Conservation (phyloP, 1,139 yeast species). For the Suhomyces bokatorum region DNA sequence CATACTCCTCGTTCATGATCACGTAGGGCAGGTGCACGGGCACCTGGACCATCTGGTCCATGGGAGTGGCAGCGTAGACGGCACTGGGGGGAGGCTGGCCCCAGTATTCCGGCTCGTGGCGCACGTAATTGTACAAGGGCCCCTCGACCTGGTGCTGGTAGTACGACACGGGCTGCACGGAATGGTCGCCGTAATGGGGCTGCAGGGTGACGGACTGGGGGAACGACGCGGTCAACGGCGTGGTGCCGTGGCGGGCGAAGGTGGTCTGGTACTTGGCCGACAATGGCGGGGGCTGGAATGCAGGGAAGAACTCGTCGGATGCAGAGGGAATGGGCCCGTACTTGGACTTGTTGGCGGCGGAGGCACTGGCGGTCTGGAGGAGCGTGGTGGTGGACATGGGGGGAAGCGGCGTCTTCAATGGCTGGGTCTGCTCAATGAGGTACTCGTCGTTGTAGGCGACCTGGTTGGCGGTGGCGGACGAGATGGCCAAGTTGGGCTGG, state of each 20-base stretch:
- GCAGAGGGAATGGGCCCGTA: slow-evolving; percentile 14
- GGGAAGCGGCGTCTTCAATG: slow-evolving; percentile 27
- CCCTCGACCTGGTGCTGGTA: slow-evolving; percentile 11
- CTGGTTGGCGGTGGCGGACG: slow-evolving; percentile 23
- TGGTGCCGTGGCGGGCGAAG: slow-evolving; percentile 16
- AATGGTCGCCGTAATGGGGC: slow-evolving; percentile 15
- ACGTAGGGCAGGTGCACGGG: slow-evolving; percentile 17
- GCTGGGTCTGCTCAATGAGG: slow-evolving; percentile 50
- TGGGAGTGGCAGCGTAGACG: slow-evolving; percentile 14
- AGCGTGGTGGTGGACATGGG: slow-evolving; percentile 12
- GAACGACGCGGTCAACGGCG: slow-evolving; percentile 14
- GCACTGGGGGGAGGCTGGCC: slow-evolving; percentile 16
- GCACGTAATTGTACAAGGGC: slow-evolving; percentile 12
- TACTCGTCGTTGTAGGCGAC: slow-evolving; percentile 45
- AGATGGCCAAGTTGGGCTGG: slow-evolving; percentile 11
- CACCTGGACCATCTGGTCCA: slow-evolving; percentile 15
- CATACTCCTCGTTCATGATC: slow-evolving; percentile 19
- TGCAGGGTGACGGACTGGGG: slow-evolving; percentile 16
- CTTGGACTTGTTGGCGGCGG: too few relatives aligned
- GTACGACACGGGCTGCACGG: slow-evolving; percentile 9
- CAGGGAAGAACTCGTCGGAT: slow-evolving; percentile 25
- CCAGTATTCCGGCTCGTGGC: slow-evolving; percentile 28
- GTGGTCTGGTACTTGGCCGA: slow-evolving; percentile 23
- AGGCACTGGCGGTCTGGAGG: slow-evolving; percentile 19
- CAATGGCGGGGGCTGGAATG: slow-evolving; percentile 18